These are phyloP conservation scores for Blastobotrys buckinghamii DNA, from an alignment of 1,139 yeast species.

Conservation along the genomic window DNA sequence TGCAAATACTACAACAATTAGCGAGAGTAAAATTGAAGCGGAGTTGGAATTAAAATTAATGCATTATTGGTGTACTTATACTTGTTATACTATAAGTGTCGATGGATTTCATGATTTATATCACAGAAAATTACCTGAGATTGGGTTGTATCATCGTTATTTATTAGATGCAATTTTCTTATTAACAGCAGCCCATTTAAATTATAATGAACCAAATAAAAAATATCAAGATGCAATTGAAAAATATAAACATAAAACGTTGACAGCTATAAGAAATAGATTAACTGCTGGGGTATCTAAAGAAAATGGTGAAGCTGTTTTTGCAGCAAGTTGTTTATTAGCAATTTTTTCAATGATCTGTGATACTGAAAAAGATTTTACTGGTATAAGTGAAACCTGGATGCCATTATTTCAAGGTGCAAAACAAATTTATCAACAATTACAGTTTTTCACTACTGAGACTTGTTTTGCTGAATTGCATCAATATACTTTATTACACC, in stretches of 20 bases:
- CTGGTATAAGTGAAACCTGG: constrained; percentile 6
- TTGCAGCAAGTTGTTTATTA: constrained; percentile 3
- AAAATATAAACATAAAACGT: neutral
- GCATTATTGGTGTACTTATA: constrained; percentile 7
- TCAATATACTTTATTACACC: neutral
- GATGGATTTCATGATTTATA: constrained; percentile 1
- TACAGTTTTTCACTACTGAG: neutral
- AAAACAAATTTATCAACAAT: constrained; percentile 1
- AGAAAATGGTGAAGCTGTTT: constrained; percentile 7
- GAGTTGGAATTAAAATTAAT: constrained; percentile 2
- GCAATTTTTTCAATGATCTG: constrained; percentile 5
- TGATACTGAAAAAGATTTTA: constrained; percentile 6
- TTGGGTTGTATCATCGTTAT: constrained; percentile 4
- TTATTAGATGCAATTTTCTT: constrained; percentile 6
- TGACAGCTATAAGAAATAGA: neutral
- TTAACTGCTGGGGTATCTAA: neutral
- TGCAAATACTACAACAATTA: neutral
- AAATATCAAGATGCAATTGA: constrained; percentile 5
- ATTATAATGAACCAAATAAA: neutral
- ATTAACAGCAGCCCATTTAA: constrained; percentile 5
- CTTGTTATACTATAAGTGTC: neutral
- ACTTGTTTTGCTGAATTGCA: constrained; percentile 4
- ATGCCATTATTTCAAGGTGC: constrained; percentile 8
- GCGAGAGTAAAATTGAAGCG: neutral
- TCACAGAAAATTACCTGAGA: constrained; percentile 1